phyloP scores from a whole-genome alignment of 2,329 filamentous ascomycete species.

The Fusarium sublunatum region DNA sequence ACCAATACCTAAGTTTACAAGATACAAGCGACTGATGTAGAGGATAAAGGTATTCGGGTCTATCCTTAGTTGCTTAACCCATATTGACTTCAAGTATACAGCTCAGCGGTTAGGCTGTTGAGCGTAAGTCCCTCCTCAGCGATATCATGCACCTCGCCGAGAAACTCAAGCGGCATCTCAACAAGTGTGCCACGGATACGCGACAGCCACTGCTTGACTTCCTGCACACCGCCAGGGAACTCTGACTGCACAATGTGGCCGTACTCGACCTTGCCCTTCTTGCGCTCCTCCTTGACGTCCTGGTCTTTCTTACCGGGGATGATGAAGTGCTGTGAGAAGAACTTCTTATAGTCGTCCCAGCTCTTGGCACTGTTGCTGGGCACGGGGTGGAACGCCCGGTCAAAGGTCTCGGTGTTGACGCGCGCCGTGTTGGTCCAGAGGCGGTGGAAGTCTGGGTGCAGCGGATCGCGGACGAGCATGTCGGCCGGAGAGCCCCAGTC shows the following conservation, averaged over 20 bases:
- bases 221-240: slow-evolving; percentile 77
- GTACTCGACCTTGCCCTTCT: slow-evolving; percentile 75
- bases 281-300: slow-evolving; percentile 59
- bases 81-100: slow-evolving; percentile 71
- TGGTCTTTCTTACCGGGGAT: slow-evolving; percentile 64
- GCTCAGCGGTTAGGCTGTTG: slow-evolving; percentile 76
- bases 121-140: slow-evolving; percentile 82
- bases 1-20: not conserved
- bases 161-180: slow-evolving; percentile 91
- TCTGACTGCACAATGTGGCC: slow-evolving; percentile 88
- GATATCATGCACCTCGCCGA: slow-evolving; percentile 84
- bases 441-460: slow-evolving; percentile 73
- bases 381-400: slow-evolving; percentile 82
- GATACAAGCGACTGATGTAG: not conserved
- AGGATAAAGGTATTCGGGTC: not conserved
- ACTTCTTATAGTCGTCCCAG: slow-evolving; percentile 79
- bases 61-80: not conserved
- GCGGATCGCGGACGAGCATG: slow-evolving; percentile 77
- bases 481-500: slow-evolving; percentile 77
- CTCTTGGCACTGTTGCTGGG: slow-evolving; percentile 74
- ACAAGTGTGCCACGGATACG: slow-evolving; percentile 78
- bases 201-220: slow-evolving; percentile 76
- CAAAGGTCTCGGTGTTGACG: slow-evolving; percentile 84
- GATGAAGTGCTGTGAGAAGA: slow-evolving; percentile 75
- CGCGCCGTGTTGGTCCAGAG: slow-evolving; percentile 80